Percentiles rank a stretch among this genome's conserved stretches.
phyloP scores from a whole-genome alignment of 176 grass and related monocot species.

The Zizania latifolia region DNA sequence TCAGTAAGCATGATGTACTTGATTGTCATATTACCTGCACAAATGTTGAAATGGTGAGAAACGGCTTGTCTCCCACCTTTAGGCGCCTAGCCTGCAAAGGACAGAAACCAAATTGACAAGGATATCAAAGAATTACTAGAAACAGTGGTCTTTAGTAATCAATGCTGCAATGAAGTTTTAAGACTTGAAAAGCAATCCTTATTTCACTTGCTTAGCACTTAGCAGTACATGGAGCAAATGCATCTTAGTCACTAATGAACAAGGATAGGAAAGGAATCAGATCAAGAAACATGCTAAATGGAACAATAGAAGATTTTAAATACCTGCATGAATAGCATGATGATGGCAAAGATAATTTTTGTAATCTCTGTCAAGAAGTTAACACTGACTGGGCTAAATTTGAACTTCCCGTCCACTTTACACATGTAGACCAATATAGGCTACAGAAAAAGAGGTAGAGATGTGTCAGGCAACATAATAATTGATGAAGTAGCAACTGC shows the following conservation, averaged over 20 bases:
- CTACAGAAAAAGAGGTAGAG: slow-evolving; percentile 42
- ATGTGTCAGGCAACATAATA: slow-evolving; percentile 11
- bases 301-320: slow-evolving; percentile 24
- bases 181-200: background rate
- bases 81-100: slow-evolving; percentile 57
- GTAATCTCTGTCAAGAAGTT: slow-evolving; percentile 95
- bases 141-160: background rate
- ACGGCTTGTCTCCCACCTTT: slow-evolving; percentile 80
- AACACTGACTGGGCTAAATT: slow-evolving; percentile 95
- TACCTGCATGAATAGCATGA: slow-evolving; percentile 88
- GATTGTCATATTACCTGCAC: slow-evolving; percentile 46
- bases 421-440: slow-evolving; percentile 93
- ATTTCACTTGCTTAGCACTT: background rate
- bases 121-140: slow-evolving; percentile 12
- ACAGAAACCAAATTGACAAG: slow-evolving; percentile 3
- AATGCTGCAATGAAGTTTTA: background rate
- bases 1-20: slow-evolving; percentile 1
- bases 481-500: slow-evolving; percentile 3
- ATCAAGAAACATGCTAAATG: background rate
- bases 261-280: background rate
- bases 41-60: slow-evolving; percentile 73
- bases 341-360: slow-evolving; percentile 74
- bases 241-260: slow-evolving; percentile 1
- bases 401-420: slow-evolving; percentile 90
- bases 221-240: slow-evolving; percentile 11